These are phyloP conservation scores for Kwoniella heveanensis DNA, from an alignment of 768 basidiomycete genomes.

Conservation along the genomic window DNA sequence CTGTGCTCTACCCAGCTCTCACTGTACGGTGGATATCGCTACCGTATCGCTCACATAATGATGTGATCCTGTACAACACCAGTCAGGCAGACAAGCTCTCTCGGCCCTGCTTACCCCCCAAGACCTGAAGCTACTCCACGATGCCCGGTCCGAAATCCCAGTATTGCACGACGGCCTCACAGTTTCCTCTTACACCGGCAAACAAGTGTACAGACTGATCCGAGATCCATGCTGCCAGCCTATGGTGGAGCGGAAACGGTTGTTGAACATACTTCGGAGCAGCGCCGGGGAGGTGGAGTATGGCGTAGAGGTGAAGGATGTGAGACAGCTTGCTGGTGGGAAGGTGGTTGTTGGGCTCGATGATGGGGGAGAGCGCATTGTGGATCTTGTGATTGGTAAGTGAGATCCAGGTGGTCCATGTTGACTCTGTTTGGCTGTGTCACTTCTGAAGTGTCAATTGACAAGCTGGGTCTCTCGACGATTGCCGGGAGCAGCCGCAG, in stretches of 20 bases:
- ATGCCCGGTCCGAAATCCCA: slow-evolving; percentile 11
- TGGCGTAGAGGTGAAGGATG: slow-evolving; percentile 4
- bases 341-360: slow-evolving; percentile 4
- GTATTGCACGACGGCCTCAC: slow-evolving; percentile 22
- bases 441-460: too few relatives aligned
- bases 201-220: slow-evolving; percentile 8
- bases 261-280: slow-evolving; percentile 16
- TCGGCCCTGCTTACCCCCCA: slow-evolving; percentile 2
- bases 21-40: too few relatives aligned
- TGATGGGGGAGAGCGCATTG: slow-evolving; percentile 8
- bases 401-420: too few relatives aligned
- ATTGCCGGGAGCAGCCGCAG: slow-evolving; percentile 18
- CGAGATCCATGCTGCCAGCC: slow-evolving; percentile 9
- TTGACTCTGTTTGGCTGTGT: too few relatives aligned
- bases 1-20: too few relatives aligned
- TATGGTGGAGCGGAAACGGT: slow-evolving; percentile 27
- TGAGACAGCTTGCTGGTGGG: background rate
- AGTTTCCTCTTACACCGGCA: background rate
- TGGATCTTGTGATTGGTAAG: slow-evolving; percentile 31
- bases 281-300: slow-evolving; percentile 22
- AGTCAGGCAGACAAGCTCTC: slow-evolving; percentile 18
- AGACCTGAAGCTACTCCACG: slow-evolving; percentile 6
- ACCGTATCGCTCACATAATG: too few relatives aligned
- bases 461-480: too few relatives aligned
- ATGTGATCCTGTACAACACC: too few relatives aligned